Base-by-base conservation (phyloP, 371 early-diverging fungal species). In the Blastocladiella emersonii region DNA sequence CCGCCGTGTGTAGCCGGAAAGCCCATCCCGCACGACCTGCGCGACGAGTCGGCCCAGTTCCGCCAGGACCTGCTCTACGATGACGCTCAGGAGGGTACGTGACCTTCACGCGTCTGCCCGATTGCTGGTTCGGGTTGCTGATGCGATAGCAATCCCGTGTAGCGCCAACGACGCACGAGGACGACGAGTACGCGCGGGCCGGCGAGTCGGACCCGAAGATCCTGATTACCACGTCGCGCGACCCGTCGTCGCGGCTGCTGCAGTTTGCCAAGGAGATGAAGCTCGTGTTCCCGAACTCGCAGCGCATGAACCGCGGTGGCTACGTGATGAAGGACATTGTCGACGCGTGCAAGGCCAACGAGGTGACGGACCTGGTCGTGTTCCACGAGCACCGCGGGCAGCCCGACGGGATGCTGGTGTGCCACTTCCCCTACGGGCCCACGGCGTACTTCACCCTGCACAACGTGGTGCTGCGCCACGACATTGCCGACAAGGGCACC, bases 191-290 rank as follows among this genome's bases (percentile, higher is more conserved):
- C 73, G 86, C 95, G 25, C 82, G 83, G 32, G 95, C 94, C 25
- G 96, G 96, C 57, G 81, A 87, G 30, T 83, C 76, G 62, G 97
- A 96, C 67, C 97, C 99, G 57, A 98, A 97, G 70, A 83, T 98
- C 19, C 74, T 98, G 34, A 90, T 98, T 51, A 99, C 99, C 25
- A 98, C 99, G 17, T 96, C 97, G 23, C 82, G 98, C 64, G 95
- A 95, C 69, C 98, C 99, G 19, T 89, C 90, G 70, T 86, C 87
- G 68, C 85, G 96, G 44, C 79, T 99, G 67, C 83, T 88, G 67
- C 90, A 92, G 73, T 99, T 99, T 75, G 83, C 97, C 61, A 99
- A 99, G 71, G 96, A 98, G 78, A 89, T 99, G 87, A 84, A 93
- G 41, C 83, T 98, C 59, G 82, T 96, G 27, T 86, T 98, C 66